Evolutionary conservation across 148 eudicot genomes (phyloP).

Genomic region (Heliamphora exappendiculata): DNA sequence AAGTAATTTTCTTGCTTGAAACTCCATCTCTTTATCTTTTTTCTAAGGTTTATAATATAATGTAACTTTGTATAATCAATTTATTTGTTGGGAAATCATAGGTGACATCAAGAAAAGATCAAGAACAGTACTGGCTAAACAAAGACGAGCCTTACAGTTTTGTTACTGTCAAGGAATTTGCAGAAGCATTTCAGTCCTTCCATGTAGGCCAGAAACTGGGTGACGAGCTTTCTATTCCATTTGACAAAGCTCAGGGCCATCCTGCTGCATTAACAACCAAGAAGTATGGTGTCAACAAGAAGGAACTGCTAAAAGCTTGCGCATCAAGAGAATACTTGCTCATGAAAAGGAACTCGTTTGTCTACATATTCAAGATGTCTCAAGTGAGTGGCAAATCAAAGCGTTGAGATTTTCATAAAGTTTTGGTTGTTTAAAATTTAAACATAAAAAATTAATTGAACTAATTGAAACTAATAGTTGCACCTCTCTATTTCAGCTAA

Average conservation of each 20-base stretch:
- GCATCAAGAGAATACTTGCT: constrained; percentile 11
- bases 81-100: constrained; percentile 1
- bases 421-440: no score
- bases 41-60: neutral
- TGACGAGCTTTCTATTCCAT: constrained; percentile 30
- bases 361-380: constrained; percentile 16
- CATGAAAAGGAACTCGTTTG: constrained; percentile 22
- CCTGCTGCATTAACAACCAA: constrained; percentile 35
- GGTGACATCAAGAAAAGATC: constrained; percentile 54
- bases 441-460: no score
- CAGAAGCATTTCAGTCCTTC: constrained; percentile 37
- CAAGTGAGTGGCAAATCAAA: constrained; percentile 12
- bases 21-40: neutral
- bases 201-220: constrained; percentile 29
- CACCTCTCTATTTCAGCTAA: constrained; percentile 26
- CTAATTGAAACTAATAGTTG: no score
- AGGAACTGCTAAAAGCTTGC: constrained; percentile 16
- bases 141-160: constrained; percentile 29
- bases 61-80: neutral
- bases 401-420: neutral
- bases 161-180: constrained; percentile 29
- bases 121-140: constrained; percentile 39
- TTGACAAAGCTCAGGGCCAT: constrained; percentile 29
- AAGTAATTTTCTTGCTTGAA: constrained; percentile 15
- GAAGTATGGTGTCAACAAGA: constrained; percentile 10